Evolutionary conservation across 306 rosid genomes (phyloP).

Genomic region (barrel medic (Medicago truncatula)): MtrunA17r5.0-ANR NC_053043.1:9013501-9014000

Average conservation of each 20-base stretch:
- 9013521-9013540: background rate
- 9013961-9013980: no score
- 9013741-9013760: slow-evolving; percentile 3
- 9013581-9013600: slow-evolving; percentile 39
- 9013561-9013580: slow-evolving; percentile 13
- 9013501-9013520: background rate
- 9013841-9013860: no score
- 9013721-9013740: background rate
- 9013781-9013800: slow-evolving; percentile 15
- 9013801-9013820: background rate
- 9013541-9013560: background rate
- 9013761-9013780: background rate
- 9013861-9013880: no score
- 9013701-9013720: slow-evolving; percentile 34
- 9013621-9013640: slow-evolving; percentile 24
- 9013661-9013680: slow-evolving; percentile 8
- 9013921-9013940: no score
- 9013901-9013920: no score
- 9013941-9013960: no score
- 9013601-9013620: slow-evolving; percentile 36
- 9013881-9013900: no score
- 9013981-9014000: no score
- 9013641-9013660: slow-evolving; percentile 16
- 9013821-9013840: no score
- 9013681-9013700: slow-evolving; percentile 38